A percentile compares a stretch with the other conserved stretches of the same genome.
These are phyloP conservation scores for Tylopilus sp. DNA, from an alignment of 1,284 basidiomycete genomes.

Conservation along the genomic window DNA sequence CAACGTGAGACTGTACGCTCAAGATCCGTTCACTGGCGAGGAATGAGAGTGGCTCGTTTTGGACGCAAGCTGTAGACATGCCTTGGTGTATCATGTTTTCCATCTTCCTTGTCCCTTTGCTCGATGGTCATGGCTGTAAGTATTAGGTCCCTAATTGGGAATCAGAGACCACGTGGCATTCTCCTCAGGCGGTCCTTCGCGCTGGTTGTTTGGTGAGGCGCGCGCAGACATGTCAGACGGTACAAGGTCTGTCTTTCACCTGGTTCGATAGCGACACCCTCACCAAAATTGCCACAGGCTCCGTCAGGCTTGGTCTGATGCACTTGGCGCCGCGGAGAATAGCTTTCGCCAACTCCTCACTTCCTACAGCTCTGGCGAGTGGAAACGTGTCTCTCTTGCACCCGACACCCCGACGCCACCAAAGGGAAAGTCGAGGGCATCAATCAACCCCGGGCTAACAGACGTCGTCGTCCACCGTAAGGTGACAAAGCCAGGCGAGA, in stretches of 20 bases:
- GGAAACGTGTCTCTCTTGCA: slow-evolving; percentile 62
- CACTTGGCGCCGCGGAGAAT: slow-evolving; percentile 65
- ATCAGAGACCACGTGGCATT: slow-evolving; percentile 14
- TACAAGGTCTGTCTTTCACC: slow-evolving; percentile 25
- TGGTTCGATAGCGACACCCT: not conserved
- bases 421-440: slow-evolving; percentile 59
- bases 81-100: too few relatives aligned
- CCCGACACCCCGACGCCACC: slow-evolving; percentile 42
- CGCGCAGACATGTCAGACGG: slow-evolving; percentile 30
- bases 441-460: slow-evolving; percentile 51
- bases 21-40: slow-evolving; percentile 45
- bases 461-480: slow-evolving; percentile 72
- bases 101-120: not conserved
- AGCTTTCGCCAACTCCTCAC: slow-evolving; percentile 68
- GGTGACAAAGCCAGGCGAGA: slow-evolving; percentile 61
- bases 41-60: slow-evolving; percentile 12
- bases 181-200: not conserved
- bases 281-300: slow-evolving; percentile 42
- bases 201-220: too few relatives aligned
- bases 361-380: slow-evolving; percentile 58
- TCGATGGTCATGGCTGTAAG: slow-evolving; percentile 10
- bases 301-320: slow-evolving; percentile 69
- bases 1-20: slow-evolving; percentile 91
- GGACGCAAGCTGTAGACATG: not conserved
- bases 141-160: slow-evolving; percentile 9